Percentiles rank a stretch among this genome's conserved stretches.
phyloP scores from a whole-genome alignment of 108 stramenopile species.

The Nitzschia palea region DNA sequence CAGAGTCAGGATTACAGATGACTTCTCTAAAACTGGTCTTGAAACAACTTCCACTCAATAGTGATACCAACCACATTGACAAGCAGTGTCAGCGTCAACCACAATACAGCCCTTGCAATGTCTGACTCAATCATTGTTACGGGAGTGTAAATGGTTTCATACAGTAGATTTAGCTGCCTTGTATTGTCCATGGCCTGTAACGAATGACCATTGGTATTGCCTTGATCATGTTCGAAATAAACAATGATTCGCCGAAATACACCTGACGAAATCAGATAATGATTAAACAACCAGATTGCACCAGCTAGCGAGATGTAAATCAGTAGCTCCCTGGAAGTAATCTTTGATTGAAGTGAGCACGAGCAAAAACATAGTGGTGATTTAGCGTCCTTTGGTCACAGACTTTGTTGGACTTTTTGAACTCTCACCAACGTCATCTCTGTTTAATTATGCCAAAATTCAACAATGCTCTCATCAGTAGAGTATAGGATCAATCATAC shows the following conservation, averaged over 20 bases:
- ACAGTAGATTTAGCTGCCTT: neutral
- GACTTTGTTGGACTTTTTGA: no score
- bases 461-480: no score
- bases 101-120: neutral
- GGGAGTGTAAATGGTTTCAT: conserved; percentile 2
- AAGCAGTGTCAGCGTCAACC: neutral
- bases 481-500: no score
- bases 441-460: no score
- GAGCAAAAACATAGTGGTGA: no score
- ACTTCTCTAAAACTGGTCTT: no score
- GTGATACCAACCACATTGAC: conserved; percentile 4
- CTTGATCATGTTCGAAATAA: neutral
- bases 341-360: no score
- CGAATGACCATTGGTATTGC: no score
- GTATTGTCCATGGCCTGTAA: neutral
- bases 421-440: no score
- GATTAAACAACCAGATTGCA: conserved; percentile 1
- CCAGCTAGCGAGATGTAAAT: neutral
- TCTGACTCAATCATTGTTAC: neutral
- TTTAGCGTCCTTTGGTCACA: no score
- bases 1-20: no score
- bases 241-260: neutral
- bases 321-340: neutral
- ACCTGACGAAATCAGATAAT: conserved; percentile 1
- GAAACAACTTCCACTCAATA: neutral